Base-by-base conservation (phyloP, 345 rosid genomes). In the Mercurialis annua region DNA sequence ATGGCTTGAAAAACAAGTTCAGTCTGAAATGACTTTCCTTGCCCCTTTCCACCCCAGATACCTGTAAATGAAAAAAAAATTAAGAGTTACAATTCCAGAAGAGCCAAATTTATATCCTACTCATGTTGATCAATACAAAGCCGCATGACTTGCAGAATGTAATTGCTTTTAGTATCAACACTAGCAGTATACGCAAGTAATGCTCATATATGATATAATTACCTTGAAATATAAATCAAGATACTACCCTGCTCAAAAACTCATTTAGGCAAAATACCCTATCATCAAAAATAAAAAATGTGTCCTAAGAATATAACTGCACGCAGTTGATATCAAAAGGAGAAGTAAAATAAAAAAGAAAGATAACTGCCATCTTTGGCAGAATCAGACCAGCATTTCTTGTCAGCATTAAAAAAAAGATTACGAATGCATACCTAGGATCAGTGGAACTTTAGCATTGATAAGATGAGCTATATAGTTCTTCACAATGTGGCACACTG, bases 41-140 rank as follows among this genome's bases (percentile, higher is more conserved):
- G 97, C 30, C 98, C 98, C 80, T 92, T 92, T 70, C 98, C 98
- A 80, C 98, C 98, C 98, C 97, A 92, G 7, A 90, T 83, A 75
- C 98, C 98, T 92, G 68, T 27, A 65, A 44, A 58, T 15, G 23
- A 46, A 66, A 30, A 69, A 55, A 72, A 26, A 26, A 24, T n/a
- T n/a, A n/a, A n/a, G 69, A 60, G 5, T 62, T 59, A 55, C 7
- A 3, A 15, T 38, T 20, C 26, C 31, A 43, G 6, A 44, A 8
- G n/a, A 59, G 48, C 27, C 24, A 59, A 36, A 49, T 26, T 36
- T 4, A 10, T 57, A 58, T 16, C 18, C 8, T 48, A 18, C 57
- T 48, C 12, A 55, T 8, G 60, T n/a, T 6, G 31, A 16, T 50
- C 10, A 27, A n/a, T n/a, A 40, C 31, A 18, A 38, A 62, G 34